Evolutionary conservation across 768 basidiomycete species (phyloP), one percentile per base, ranked within the genome.

Genomic region (Termitomyces sp.): DNA sequence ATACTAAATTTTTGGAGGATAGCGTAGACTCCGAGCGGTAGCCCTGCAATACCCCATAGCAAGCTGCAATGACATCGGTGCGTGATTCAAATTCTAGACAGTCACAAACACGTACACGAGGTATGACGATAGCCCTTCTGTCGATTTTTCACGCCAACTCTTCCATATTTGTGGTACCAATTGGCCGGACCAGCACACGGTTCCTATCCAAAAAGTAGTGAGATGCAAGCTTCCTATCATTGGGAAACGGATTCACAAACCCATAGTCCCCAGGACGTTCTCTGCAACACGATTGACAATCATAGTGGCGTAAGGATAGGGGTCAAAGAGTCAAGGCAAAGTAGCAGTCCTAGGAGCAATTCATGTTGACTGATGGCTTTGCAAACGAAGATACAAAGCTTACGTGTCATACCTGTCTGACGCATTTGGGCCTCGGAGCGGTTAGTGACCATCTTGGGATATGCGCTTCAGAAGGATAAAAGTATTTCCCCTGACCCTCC

Each of bases 161-260:
- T 92, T 90, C 81, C 83, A 80, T 23, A 89, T 75, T 61, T 90
- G 87, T 7, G 88, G 89, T 33, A 89, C 66, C 17, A 90, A 66
- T 61, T 87, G 87, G 14, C 77, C 73, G 4, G 80, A 81, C 87
- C 87, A 88, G 58, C 80, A 82, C 10, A 87, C 67, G 0, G 86
- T 81, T 1, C 86, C 87, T 86, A 49, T 23, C 14, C n/a, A 10
- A 55, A 14, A 12, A 35, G 35, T 14, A 12, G 26, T 41, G 11
- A 40, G 37, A 37, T 21, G 30, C 10, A 42, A 43, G 15, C 15
- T 38, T 12, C 12, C 15, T 0, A 8, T 21, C 19, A 7, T 17
- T 15, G 1, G 35, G 53, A 21, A 17, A 17, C 5, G 17, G 23
- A 17, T 46, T 47, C 15, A 68, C 72, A 21, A 58, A 81, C 87